phyloP scores from a whole-genome alignment of 768 basidiomycete genomes.

The Mycena rebaudengoi region DNA sequence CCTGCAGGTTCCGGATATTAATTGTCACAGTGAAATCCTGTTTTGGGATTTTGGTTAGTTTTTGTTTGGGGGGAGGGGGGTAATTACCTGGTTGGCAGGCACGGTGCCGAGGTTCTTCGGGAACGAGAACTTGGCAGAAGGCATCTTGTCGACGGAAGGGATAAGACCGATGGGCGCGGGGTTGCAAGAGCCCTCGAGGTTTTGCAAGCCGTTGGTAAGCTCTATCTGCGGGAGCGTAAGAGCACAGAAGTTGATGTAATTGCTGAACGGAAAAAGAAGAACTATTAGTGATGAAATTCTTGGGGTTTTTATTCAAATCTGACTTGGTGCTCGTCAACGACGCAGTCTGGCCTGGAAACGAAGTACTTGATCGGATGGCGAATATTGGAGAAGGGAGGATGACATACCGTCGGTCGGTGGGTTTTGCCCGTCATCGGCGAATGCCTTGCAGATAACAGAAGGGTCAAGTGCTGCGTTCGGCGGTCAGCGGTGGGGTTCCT shows the following conservation, averaged over 20 bases:
- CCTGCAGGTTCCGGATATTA: constrained; percentile 50
- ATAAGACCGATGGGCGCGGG: constrained; percentile 64
- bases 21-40: constrained; percentile 63
- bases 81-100: constrained; percentile 48
- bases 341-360: constrained; percentile 55
- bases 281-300: not conserved
- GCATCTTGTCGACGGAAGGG: constrained; percentile 53
- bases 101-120: constrained; percentile 55
- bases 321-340: constrained; percentile 43
- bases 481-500: too few species aligned
- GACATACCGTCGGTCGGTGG: too few species aligned
- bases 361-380: too few species aligned
- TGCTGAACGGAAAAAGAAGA: constrained; percentile 59
- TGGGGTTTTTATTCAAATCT: too few species aligned
- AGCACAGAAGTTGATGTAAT: constrained; percentile 66
- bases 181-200: constrained; percentile 63
- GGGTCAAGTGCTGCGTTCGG: not conserved
- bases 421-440: not conserved
- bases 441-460: not conserved
- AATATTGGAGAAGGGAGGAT: too few species aligned
- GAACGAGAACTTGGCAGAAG: constrained; percentile 54
- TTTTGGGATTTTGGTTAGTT: too few species aligned
- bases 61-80: too few species aligned
- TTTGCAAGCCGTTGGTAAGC: constrained; percentile 62
- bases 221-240: constrained; percentile 51